These are phyloP conservation scores for Penicillium thymicola DNA, from an alignment of 2,329 filamentous ascomycete species.

Conservation along the genomic window DNA sequence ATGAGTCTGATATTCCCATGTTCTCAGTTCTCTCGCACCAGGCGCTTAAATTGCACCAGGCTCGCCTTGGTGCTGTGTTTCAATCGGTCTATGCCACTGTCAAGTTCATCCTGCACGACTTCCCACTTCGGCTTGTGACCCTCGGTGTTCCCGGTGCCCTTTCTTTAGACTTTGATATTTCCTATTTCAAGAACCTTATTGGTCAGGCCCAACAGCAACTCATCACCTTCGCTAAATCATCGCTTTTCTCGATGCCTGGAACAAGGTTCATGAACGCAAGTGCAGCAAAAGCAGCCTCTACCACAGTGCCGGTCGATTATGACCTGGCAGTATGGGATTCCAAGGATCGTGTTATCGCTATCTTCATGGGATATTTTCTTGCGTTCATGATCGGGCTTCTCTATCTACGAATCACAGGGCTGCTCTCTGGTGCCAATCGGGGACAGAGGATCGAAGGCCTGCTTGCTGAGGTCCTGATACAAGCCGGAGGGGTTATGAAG, in stretches of 20 bases:
- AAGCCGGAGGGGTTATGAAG: conserved; percentile 95
- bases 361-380: conserved; percentile 75
- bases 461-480: conserved; percentile 73
- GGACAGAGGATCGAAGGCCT: conserved; percentile 66
- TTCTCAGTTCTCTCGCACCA: conserved; percentile 75
- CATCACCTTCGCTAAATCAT: conserved; percentile 19
- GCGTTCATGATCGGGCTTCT: conserved; percentile 70
- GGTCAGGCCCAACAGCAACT: conserved; percentile 21
- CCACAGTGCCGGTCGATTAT: conserved; percentile 47
- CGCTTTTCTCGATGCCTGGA: conserved; percentile 24
- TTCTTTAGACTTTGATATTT: conserved; percentile 17
- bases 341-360: conserved; percentile 68
- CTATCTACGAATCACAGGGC: conserved; percentile 71
- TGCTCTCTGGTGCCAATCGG: conserved; percentile 59
- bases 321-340: conserved; percentile 65
- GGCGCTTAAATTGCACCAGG: conserved; percentile 61
- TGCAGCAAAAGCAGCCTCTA: conserved; percentile 16
- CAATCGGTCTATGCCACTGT: conserved; percentile 40
- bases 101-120: conserved; percentile 43
- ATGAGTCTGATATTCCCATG: conserved; percentile 64
- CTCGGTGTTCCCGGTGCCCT: conserved; percentile 25
- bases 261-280: conserved; percentile 29
- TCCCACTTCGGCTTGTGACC: conserved; percentile 35
- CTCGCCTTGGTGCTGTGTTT: conserved; percentile 46
- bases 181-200: conserved; percentile 17